These are phyloP conservation scores for Fomitopsis serialis DNA, from an alignment of 768 basidiomycete genomes.

Conservation along the genomic window DNA sequence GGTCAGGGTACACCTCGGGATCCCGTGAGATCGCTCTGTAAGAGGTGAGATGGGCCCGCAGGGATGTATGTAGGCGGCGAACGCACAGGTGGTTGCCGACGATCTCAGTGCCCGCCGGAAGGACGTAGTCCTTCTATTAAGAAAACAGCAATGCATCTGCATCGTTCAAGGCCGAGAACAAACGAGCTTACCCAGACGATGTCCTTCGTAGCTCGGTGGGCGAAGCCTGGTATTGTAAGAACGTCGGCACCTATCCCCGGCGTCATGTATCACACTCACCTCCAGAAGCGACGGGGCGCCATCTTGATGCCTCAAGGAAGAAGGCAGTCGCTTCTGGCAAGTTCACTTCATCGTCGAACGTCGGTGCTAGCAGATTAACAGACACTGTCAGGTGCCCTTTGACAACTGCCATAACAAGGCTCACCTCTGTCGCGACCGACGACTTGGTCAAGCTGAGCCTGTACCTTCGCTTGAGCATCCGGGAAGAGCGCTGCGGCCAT, in stretches of 20 bases:
- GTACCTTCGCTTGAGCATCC: slow-evolving; percentile 27
- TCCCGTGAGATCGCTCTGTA: slow-evolving; percentile 28
- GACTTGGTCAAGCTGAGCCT: slow-evolving; percentile 31
- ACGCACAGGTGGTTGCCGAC: slow-evolving; percentile 34
- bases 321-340: slow-evolving; percentile 36
- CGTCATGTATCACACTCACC: slow-evolving; percentile 14
- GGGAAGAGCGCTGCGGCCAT: slow-evolving; percentile 35
- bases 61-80: neutral
- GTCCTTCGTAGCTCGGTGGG: slow-evolving; percentile 61
- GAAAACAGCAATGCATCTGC: neutral
- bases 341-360: slow-evolving; percentile 31
- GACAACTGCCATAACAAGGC: too few relatives aligned
- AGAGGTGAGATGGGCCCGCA: neutral
- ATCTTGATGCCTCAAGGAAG: slow-evolving; percentile 35
- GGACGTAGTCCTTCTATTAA: slow-evolving; percentile 29
- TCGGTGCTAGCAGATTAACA: slow-evolving; percentile 36
- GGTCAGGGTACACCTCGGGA: slow-evolving; percentile 27
- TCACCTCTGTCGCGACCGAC: slow-evolving; percentile 30
- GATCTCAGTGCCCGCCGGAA: slow-evolving; percentile 35
- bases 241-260: neutral
- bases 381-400: too few relatives aligned
- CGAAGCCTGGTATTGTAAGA: slow-evolving; percentile 39
- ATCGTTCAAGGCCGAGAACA: neutral
- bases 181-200: slow-evolving; percentile 45
- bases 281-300: slow-evolving; percentile 34